These are phyloP conservation scores for Ceratocystis harringtonii DNA, from an alignment of 2,329 filamentous ascomycete species.

Conservation along the genomic window DNA sequence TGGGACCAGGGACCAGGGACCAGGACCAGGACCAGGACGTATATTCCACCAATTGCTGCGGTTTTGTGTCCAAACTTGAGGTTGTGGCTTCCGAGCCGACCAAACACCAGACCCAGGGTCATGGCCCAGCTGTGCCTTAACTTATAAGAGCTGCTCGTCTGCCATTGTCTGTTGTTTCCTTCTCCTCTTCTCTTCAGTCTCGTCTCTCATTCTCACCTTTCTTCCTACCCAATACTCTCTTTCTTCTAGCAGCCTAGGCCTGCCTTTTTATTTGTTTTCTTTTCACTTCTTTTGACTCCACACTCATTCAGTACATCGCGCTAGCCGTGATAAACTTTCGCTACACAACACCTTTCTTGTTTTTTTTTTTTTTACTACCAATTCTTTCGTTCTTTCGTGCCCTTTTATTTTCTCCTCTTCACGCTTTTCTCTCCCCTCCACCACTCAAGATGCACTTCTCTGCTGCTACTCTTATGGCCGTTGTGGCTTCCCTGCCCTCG, in stretches of 20 bases:
- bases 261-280: constrained; percentile 3
- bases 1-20: not conserved
- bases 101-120: not conserved
- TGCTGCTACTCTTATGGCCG: constrained; percentile 20
- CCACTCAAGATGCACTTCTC: constrained; percentile 21
- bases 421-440: not conserved
- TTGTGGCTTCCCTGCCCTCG: constrained; percentile 21
- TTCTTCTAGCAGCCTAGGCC: constrained; percentile 4
- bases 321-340: constrained; percentile 3
- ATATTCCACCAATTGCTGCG: not conserved
- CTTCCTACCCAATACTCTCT: constrained; percentile 1
- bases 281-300: not conserved
- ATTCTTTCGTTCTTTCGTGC: not conserved
- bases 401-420: not conserved
- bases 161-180: not conserved
- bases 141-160: not conserved
- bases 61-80: not conserved
- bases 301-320: constrained; percentile 1
- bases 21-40: not conserved
- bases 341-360: not conserved
- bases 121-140: not conserved
- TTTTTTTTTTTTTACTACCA: not conserved
- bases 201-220: constrained; percentile 6
- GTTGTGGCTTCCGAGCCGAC: not conserved
- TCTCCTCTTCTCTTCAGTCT: constrained; percentile 1